A percentile compares a stretch with the other conserved stretches of the same genome.
Evolutionary conservation across 352 stramenopile genomes (phyloP).

Genomic region (Achlya hypogyna): DNA sequence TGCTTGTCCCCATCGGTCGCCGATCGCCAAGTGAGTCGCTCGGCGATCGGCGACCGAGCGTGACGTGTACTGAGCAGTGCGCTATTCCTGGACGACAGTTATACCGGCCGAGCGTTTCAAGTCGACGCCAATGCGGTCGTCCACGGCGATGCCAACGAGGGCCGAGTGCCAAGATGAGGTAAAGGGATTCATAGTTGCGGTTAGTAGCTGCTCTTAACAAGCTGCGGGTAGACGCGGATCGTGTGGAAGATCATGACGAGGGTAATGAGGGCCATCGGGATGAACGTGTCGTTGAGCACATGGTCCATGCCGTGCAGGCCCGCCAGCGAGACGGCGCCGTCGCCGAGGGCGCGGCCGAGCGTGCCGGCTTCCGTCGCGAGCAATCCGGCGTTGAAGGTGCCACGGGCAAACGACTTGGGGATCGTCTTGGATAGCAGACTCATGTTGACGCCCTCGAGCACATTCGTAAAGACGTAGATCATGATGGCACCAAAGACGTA

Average conservation of each 20-base stretch:
- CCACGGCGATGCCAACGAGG: too few relatives aligned
- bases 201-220: slow-evolving; percentile 18
- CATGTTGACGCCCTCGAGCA: slow-evolving; percentile 91
- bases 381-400: slow-evolving; percentile 92
- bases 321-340: slow-evolving; percentile 77
- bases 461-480: slow-evolving; percentile 90
- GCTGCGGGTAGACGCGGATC: slow-evolving; percentile 37
- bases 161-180: too few relatives aligned
- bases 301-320: slow-evolving; percentile 73
- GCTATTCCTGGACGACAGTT: too few relatives aligned
- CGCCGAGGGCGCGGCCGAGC: slow-evolving; percentile 76
- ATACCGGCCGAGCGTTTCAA: too few relatives aligned
- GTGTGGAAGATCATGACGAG: slow-evolving; percentile 62
- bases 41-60: too few relatives aligned
- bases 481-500: slow-evolving; percentile 84
- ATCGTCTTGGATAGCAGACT: slow-evolving; percentile 91
- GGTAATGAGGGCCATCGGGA: slow-evolving; percentile 47
- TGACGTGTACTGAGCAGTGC: too few relatives aligned
- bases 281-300: slow-evolving; percentile 78
- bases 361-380: slow-evolving; percentile 90
- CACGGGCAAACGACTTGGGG: slow-evolving; percentile 83
- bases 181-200: not conserved
- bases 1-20: too few relatives aligned
- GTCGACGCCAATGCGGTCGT: not conserved
- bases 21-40: too few relatives aligned